These are phyloP conservation scores for Magnaporthales sp. DNA, from an alignment of 2,329 filamentous ascomycete genomes.

Conservation along the genomic window DNA sequence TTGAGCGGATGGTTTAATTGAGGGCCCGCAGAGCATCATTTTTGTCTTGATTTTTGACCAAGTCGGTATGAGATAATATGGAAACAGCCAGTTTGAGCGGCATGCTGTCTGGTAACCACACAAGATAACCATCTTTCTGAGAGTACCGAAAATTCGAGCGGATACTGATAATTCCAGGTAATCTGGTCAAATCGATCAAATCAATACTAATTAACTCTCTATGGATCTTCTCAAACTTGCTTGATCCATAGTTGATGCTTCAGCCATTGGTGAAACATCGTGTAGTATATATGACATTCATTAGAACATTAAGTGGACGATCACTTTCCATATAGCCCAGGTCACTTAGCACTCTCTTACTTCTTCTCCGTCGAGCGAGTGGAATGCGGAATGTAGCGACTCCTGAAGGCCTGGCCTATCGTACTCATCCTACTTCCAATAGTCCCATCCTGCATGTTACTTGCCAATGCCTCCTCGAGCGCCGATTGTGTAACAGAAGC, in stretches of 20 bases:
- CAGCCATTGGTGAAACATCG: neutral
- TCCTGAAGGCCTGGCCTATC: constrained; percentile 4
- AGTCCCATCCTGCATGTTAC: constrained; percentile 10
- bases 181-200: neutral
- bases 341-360: neutral
- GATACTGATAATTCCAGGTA: neutral
- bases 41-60: neutral
- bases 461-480: constrained; percentile 13
- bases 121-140: neutral
- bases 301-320: neutral
- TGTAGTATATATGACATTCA: neutral
- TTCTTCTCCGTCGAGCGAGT: neutral
- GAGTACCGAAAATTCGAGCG: neutral
- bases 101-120: neutral
- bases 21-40: neutral
- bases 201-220: neutral
- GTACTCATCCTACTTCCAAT: constrained; percentile 6
- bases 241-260: neutral
- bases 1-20: neutral
- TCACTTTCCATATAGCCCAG: neutral
- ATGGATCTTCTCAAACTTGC: neutral
- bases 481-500: constrained; percentile 15
- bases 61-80: neutral
- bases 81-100: neutral
- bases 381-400: constrained; percentile 1